These are phyloP conservation scores for Penicillium psychrofluorescens DNA, from an alignment of 495 filamentous ascomycete species.

Conservation along the genomic window DNA sequence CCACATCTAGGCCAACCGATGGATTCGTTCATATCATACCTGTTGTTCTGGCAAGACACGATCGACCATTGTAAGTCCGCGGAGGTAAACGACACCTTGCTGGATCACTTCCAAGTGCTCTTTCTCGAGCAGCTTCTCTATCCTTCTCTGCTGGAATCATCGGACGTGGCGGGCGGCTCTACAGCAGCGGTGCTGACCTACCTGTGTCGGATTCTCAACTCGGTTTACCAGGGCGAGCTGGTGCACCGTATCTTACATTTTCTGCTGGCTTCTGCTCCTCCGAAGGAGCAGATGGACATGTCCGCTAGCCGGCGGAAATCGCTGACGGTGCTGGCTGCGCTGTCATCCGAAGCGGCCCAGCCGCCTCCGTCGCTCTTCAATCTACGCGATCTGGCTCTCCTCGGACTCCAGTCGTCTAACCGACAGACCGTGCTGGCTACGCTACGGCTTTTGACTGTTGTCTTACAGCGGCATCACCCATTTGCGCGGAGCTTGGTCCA, in stretches of 20 bases:
- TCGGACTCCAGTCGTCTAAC: slow-evolving; percentile 76
- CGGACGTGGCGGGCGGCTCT: slow-evolving; percentile 91
- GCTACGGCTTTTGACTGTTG: slow-evolving; percentile 72
- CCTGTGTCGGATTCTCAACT: slow-evolving; percentile 81
- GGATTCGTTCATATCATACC: slow-evolving; percentile 88
- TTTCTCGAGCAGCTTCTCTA: slow-evolving; percentile 95
- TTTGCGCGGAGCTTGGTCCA: slow-evolving; percentile 72
- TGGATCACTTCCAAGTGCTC: slow-evolving; percentile 96
- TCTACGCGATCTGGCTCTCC: slow-evolving; percentile 80
- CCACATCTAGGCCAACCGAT: slow-evolving; percentile 67
- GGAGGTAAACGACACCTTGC: slow-evolving; percentile 83
- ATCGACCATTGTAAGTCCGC: slow-evolving; percentile 87
- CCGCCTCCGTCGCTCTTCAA: slow-evolving; percentile 87
- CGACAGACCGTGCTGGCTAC: slow-evolving; percentile 85
- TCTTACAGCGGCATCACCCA: slow-evolving; percentile 78
- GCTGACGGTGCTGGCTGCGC: slow-evolving; percentile 73
- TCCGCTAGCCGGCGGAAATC: slow-evolving; percentile 73
- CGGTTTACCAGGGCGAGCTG: slow-evolving; percentile 84
- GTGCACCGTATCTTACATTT: slow-evolving; percentile 92
- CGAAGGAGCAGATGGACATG: slow-evolving; percentile 48
- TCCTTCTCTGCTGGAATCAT: slow-evolving; percentile 90
- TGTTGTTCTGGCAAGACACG: slow-evolving; percentile 97
- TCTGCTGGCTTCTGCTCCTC: slow-evolving; percentile 66
- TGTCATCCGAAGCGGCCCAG: slow-evolving; percentile 54
- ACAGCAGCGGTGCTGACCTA: slow-evolving; percentile 95